phyloP scores from a whole-genome alignment of 2,329 filamentous ascomycete species.

The Penicillium brevicompactum region DNA sequence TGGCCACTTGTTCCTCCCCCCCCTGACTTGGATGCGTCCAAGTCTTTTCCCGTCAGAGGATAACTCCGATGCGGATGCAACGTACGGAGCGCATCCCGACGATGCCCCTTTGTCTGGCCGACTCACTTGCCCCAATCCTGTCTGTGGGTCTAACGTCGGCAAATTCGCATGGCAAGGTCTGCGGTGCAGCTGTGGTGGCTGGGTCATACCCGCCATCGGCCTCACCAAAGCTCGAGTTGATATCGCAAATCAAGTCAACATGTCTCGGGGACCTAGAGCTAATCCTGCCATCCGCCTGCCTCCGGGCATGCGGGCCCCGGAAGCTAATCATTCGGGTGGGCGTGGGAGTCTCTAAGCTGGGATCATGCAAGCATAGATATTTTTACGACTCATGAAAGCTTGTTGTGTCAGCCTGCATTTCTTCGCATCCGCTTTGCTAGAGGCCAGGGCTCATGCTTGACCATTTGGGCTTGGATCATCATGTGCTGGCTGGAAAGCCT shows the following conservation, averaged over 20 bases:
- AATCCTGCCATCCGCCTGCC: conserved; percentile 41
- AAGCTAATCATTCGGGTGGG: conserved; percentile 14
- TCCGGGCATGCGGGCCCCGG: conserved; percentile 36
- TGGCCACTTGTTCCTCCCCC: conserved; percentile 87
- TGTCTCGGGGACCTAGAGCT: conserved; percentile 18
- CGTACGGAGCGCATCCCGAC: conserved; percentile 47
- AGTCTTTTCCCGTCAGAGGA: conserved; percentile 58
- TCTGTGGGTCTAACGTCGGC: conserved; percentile 81
- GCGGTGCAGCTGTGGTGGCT: conserved; percentile 85
- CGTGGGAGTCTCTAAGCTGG: conserved; percentile 27
- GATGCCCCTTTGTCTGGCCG: conserved; percentile 81
- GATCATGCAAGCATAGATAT: conserved; percentile 11
- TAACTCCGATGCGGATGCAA: conserved; percentile 11
- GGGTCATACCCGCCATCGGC: conserved; percentile 89
- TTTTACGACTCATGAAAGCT: conserved; percentile 19
- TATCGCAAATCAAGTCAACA: conserved; percentile 53
- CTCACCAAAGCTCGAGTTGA: conserved; percentile 82
- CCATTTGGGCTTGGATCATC: background rate
- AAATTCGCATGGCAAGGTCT: conserved; percentile 97
- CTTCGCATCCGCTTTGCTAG: background rate
- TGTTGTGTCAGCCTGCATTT: conserved; percentile 4
- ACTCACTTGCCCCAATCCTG: conserved; percentile 75
- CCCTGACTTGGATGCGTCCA: conserved; percentile 90
- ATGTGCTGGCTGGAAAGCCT: background rate
- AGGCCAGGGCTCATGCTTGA: background rate